Evolutionary conservation across 306 rosid species (phyloP), one percentile per base, ranked within the genome.

Genomic region (Trifolium repens): DNA sequence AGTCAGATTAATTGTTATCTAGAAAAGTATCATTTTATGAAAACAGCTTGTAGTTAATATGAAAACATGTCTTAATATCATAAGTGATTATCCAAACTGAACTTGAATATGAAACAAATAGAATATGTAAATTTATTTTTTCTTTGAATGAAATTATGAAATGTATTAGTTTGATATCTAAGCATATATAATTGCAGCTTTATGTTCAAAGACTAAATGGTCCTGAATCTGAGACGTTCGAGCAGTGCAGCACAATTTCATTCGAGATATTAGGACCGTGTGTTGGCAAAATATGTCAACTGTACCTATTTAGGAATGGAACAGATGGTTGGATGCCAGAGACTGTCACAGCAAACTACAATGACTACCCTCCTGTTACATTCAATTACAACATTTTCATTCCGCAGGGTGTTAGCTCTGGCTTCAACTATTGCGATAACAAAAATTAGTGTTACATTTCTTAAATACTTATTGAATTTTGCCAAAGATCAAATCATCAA

Each of bases 241-340:
- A 76, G 83, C 64, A 81, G 37, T 90, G 91, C 74, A 79, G 89
- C 8, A 81, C 72, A 0, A 86, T 84, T 75, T 82, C 71, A 11
- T 85, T 84, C 49, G 74, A 88, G 12, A 26, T 90, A 72, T 4
- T 17, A 0, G 93, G 91, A 22, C 84, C 87, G 9, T 50, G 24
- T 50, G 1, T 50, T 1, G 9, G 7, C 4, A 8, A 50, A 15
- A 16, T 50, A 16, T 50, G 57, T 3, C 7, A n/a, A 16, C 9
- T 50, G 57, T 50, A 50, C 22, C 57, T 50, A 50, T 6, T 15
- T 15, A 50, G 57, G 57, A n/a, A 15, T 15, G 57, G 24, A 50
- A 15, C 22, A 6, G 17, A 50, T 50, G 22, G 57, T 50, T 50
- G 57, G 57, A 50, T n/a, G 8, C 57, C 22, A 7, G 17, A 16